A percentile compares a stretch with the other conserved stretches of the same genome.
phyloP scores from a whole-genome alignment of 192 early-diverging fungal genomes.

The Pilaira anomala region DNA sequence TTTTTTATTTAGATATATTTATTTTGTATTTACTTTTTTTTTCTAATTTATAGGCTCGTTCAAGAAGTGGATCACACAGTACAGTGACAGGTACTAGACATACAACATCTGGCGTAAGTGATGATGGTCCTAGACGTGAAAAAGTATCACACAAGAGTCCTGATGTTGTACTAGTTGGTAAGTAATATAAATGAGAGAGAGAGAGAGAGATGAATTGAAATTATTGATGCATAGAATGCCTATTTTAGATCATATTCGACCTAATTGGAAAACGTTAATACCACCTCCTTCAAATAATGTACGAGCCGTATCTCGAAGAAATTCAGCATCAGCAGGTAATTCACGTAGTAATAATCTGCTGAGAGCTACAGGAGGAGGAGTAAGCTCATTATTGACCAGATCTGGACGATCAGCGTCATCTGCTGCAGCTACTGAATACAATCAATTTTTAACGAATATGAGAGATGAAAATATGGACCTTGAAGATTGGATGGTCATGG shows the following conservation, averaged over 20 bases:
- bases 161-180: conserved; percentile 68
- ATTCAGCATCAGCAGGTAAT: conserved; percentile 20
- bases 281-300: conserved; percentile 42
- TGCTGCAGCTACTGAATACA: conserved; percentile 53
- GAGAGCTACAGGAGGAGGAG: conserved; percentile 18
- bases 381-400: conserved; percentile 19
- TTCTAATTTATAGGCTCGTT: not conserved
- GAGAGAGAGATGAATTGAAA: not conserved
- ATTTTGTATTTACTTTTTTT: not conserved
- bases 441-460: conserved; percentile 62
- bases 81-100: conserved; percentile 23
- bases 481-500: conserved; percentile 91
- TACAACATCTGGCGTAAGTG: conserved; percentile 29
- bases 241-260: conserved; percentile 75
- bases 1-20: not conserved
- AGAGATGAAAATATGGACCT: conserved; percentile 76
- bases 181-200: not conserved
- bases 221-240: not conserved
- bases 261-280: conserved; percentile 56
- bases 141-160: conserved; percentile 53
- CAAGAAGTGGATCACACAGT: conserved; percentile 12
- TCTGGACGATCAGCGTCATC: conserved; percentile 36
- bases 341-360: not conserved
- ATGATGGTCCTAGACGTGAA: conserved; percentile 37
- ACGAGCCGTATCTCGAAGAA: conserved; percentile 38